A percentile compares a stretch with the other conserved stretches of the same genome.
Conservation (phyloP, 2,329 filamentous ascomycete genomes). For the Arthrobotrys megalospora region DNA sequence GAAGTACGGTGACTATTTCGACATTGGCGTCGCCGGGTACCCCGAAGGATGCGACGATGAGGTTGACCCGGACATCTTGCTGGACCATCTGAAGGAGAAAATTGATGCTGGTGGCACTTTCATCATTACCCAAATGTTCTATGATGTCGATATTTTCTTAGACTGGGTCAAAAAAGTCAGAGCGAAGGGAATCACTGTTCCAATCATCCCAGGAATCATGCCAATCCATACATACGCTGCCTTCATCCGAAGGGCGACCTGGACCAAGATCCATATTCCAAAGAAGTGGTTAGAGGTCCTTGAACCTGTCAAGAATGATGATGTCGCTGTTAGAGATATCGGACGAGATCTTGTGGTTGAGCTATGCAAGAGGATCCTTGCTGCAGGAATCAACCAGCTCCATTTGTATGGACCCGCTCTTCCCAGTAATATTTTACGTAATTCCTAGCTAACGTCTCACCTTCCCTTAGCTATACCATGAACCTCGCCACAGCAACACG, state of each 20-base stretch:
- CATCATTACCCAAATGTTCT: conserved; percentile 99
- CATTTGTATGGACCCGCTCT: conserved; percentile 77
- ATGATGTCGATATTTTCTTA: conserved; percentile 95
- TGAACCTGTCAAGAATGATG: conserved; percentile 96
- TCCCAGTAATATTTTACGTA: conserved; percentile 8
- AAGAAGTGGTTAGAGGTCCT: conserved; percentile 83
- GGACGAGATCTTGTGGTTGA: conserved; percentile 89
- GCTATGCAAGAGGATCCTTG: conserved; percentile 88
- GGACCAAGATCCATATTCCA: conserved; percentile 89
- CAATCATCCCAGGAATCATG: conserved; percentile 90
- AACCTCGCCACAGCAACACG: conserved; percentile 94
- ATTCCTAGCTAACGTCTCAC: conserved; percentile 48
- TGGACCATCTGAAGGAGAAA: conserved; percentile 97
- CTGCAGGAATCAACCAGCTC: conserved; percentile 85
- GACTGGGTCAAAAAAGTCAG: conserved; percentile 90
- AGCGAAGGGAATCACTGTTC: conserved; percentile 84
- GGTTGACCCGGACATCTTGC: conserved; percentile 83
- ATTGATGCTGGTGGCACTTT: conserved; percentile 94
- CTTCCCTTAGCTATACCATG: conserved; percentile 84
- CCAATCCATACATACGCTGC: conserved; percentile 95
- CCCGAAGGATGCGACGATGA: conserved; percentile 96
- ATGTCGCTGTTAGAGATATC: conserved; percentile 89
- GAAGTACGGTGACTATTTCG: conserved; percentile 89
- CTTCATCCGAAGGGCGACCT: conserved; percentile 89
- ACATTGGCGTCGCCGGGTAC: conserved; percentile 97